Evolutionary conservation across 768 basidiomycete species (phyloP).

Genomic region (Termitomyces titanicus): DNA sequence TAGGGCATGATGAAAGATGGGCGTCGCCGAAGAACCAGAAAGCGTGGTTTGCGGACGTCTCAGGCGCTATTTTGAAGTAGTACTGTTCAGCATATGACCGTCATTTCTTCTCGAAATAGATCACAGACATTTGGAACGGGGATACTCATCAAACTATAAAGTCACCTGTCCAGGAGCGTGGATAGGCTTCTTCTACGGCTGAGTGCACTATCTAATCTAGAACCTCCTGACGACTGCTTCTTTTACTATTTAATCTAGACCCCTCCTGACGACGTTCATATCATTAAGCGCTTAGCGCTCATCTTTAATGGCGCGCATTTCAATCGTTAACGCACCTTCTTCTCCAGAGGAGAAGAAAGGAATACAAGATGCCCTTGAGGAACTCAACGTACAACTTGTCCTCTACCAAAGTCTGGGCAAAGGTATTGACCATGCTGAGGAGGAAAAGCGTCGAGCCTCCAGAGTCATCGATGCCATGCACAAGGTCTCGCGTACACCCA

Average conservation of each 20-base stretch:
- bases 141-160: background rate
- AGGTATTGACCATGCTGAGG: background rate
- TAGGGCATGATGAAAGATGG: conserved; percentile 56
- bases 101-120: no score
- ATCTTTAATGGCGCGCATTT: background rate
- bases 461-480: background rate
- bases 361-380: background rate
- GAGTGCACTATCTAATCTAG: no score
- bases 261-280: background rate
- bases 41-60: conserved; percentile 53
- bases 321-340: background rate
- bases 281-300: background rate
- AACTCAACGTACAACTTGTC: background rate
- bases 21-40: conserved; percentile 53
- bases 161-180: background rate
- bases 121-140: no score
- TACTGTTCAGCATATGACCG: background rate
- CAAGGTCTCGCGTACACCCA: background rate
- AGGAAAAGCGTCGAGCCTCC: background rate
- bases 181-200: no score
- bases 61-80: conserved; percentile 29
- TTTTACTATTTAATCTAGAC: background rate
- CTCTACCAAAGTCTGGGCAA: background rate
- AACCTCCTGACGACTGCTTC: no score
- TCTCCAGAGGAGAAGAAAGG: background rate